phyloP scores from a whole-genome alignment of 495 filamentous ascomycete species.

The Articulospora tetracladia region DNA sequence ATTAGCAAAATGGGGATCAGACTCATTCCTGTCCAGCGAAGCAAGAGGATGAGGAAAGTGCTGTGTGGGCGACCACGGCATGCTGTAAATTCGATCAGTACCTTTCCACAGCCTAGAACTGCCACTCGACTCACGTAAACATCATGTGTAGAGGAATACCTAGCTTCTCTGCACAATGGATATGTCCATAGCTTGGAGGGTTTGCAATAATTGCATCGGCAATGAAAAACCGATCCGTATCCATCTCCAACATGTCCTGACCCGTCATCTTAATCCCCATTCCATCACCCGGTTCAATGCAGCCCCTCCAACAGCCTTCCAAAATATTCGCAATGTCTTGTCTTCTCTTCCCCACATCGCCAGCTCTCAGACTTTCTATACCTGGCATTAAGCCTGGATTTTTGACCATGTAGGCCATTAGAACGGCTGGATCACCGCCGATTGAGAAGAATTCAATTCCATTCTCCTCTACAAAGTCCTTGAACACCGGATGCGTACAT shows the following conservation, averaged over 20 bases:
- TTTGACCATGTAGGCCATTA: slow-evolving; percentile 90
- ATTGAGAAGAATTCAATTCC: slow-evolving; percentile 77
- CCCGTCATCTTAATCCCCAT: slow-evolving; percentile 26
- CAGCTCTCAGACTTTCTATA: slow-evolving; percentile 59
- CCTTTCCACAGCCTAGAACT: neutral
- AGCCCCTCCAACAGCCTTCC: slow-evolving; percentile 72
- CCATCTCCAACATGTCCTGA: slow-evolving; percentile 12
- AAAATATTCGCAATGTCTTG: slow-evolving; percentile 64
- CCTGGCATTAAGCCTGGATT: slow-evolving; percentile 76
- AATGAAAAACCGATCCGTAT: slow-evolving; percentile 49
- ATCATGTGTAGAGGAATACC: slow-evolving; percentile 76
- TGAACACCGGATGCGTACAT: slow-evolving; percentile 76
- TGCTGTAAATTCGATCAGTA: slow-evolving; percentile 35
- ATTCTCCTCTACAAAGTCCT: slow-evolving; percentile 60
- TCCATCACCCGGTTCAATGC: slow-evolving; percentile 55
- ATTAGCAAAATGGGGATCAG: slow-evolving; percentile 55
- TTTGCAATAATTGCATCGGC: slow-evolving; percentile 83
- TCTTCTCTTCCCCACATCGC: slow-evolving; percentile 61
- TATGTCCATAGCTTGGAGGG: slow-evolving; percentile 75
- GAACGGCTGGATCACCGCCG: slow-evolving; percentile 69
- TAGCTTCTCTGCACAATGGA: slow-evolving; percentile 74
- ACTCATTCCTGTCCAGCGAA: slow-evolving; percentile 44
- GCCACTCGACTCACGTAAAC: slow-evolving; percentile 57
- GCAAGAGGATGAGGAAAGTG: slow-evolving; percentile 52
- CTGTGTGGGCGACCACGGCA: slow-evolving; percentile 56